Evolutionary conservation across 352 stramenopile species (phyloP), one percentile per base, ranked within the genome.

Genomic region (Phytophthora uliginosa): DNA sequence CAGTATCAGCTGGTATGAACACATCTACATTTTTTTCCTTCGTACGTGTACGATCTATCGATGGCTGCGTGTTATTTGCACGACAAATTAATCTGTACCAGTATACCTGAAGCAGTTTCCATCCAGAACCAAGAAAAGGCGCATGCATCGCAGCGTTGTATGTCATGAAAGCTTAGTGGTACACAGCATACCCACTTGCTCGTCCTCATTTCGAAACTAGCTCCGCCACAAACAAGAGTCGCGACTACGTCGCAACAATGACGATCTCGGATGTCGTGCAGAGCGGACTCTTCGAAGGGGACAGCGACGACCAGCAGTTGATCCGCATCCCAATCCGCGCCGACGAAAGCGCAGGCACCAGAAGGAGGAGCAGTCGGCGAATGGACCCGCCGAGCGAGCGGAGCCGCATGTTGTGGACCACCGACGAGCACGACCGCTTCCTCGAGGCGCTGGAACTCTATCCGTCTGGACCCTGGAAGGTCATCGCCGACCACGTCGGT

Each of bases 341-440:
- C 7, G 62, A 33, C 17, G 62, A 76, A 61, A 45, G 13, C 3
- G 42, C 10, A 3, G 42, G 33, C 3, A 56, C 62, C 22, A 75
- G 40, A 57, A 42, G 56, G 15, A 70, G 63, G 22, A 51, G 69
- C 8, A 64, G 55, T 63, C 69, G 63, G 26, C 56, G 51, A 4
- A 38, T 63, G 24, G 64, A 72, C 45, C 57, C 69, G 26, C 55
- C 54, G 4, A 78, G 59, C 33, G 67, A 74, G 57, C 53, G 61
- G 3, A 71, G 66, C 26, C 65, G 66, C 5, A 48, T 66, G 3
- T 45, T 71, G 8, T 88, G 81, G 81, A 82, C 73, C 5, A 60
- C 48, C 17, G 67, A 79, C 2, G 76, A 88, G 56, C 77, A 84
- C 48, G 65, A 82, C 24, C 65, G 72, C 20, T 82, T 84, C 59